A percentile compares a stretch with the other conserved stretches of the same genome.
Conservation (phyloP, 345 rosid species). For the Diplotaxis tenuifolia region DNA sequence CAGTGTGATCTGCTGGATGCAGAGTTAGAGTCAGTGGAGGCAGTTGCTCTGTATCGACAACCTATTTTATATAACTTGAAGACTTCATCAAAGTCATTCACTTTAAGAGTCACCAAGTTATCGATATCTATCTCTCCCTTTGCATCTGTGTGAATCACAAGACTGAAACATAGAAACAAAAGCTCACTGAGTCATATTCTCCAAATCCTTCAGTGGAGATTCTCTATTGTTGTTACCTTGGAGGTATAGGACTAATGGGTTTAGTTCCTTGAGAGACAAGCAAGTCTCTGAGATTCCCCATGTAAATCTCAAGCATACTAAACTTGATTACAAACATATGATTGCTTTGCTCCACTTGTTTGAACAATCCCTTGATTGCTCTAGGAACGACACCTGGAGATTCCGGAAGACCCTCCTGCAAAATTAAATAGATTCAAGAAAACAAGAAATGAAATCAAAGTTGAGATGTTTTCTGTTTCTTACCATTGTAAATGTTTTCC, state of each 20-base stretch:
- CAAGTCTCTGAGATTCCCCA: constrained; percentile 78
- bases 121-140: constrained; percentile 62
- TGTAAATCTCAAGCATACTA: constrained; percentile 87
- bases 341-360: constrained; percentile 57
- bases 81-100: constrained; percentile 60
- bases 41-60: constrained; percentile 74
- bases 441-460: background rate
- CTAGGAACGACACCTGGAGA: constrained; percentile 68
- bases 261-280: constrained; percentile 55
- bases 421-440: background rate
- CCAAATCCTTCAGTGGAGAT: background rate
- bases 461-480: background rate
- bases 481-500: constrained; percentile 85
- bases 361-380: constrained; percentile 54
- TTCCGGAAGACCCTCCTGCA: constrained; percentile 66
- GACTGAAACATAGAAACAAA: constrained; percentile 48
- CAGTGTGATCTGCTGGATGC: constrained; percentile 83
- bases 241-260: constrained; percentile 52
- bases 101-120: constrained; percentile 58
- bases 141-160: constrained; percentile 56
- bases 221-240: constrained; percentile 47
- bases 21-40: constrained; percentile 67
- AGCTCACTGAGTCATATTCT: background rate
- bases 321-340: constrained; percentile 50
- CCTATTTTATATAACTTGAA: constrained; percentile 67